Evolutionary conservation across 345 rosid species (phyloP).

Genomic region (Syzygium aqueum): DNA sequence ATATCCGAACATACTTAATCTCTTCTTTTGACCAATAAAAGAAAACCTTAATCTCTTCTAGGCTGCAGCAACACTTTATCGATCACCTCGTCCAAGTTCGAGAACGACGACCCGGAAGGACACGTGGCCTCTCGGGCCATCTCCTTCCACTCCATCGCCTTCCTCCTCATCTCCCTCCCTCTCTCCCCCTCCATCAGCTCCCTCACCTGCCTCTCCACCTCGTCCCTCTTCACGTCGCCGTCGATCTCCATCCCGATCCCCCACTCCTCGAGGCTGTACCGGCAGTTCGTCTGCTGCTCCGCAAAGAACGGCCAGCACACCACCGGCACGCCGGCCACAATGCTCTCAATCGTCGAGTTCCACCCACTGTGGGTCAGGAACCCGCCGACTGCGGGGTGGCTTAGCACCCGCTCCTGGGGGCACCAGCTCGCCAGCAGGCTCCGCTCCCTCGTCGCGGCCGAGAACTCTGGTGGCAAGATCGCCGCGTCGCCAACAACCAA

Average conservation of each 20-base stretch:
- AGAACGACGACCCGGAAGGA: constrained; percentile 22
- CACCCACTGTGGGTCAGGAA: constrained; percentile 56
- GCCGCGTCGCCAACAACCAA: constrained; percentile 34
- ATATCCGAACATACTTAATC: not conserved
- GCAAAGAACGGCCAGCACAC: constrained; percentile 59
- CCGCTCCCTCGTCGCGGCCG: constrained; percentile 18
- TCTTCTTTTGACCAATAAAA: too few relatives aligned
- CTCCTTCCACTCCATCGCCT: constrained; percentile 33
- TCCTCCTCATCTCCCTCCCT: constrained; percentile 40
- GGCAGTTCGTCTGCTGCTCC: constrained; percentile 46
- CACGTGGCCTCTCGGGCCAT: constrained; percentile 12
- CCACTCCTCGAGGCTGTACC: constrained; percentile 37
- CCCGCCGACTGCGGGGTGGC: constrained; percentile 39
- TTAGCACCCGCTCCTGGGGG: constrained; percentile 43
- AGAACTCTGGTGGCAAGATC: constrained; percentile 25
- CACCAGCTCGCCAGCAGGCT: constrained; percentile 42
- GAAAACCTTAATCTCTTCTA: not conserved
- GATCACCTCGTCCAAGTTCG: constrained; percentile 20
- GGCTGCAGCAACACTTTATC: constrained; percentile 11
- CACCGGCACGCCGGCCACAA: constrained; percentile 34
- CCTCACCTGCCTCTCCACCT: constrained; percentile 34
- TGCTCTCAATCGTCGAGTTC: constrained; percentile 54
- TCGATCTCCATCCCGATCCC: constrained; percentile 53
- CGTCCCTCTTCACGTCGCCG: constrained; percentile 36
- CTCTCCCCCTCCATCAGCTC: constrained; percentile 44